These are phyloP conservation scores for Acer yangbiense DNA, from an alignment of 345 rosid species.

Conservation along the genomic window DNA sequence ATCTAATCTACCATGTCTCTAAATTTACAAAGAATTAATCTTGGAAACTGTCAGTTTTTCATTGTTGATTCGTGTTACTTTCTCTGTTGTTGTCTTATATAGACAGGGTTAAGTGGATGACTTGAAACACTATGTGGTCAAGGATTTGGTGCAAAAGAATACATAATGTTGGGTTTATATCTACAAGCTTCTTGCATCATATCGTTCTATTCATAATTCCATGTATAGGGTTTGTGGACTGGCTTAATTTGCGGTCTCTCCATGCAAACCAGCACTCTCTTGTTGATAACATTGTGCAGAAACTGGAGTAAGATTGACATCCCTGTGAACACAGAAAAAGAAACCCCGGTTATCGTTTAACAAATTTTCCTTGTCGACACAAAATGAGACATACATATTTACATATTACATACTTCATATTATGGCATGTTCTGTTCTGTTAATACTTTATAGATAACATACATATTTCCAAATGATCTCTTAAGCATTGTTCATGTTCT, in stretches of 20 bases:
- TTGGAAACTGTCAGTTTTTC: too few species aligned
- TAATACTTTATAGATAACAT: too few species aligned
- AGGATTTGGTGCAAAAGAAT: too few species aligned
- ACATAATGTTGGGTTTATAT: too few species aligned
- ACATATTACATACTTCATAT: background rate
- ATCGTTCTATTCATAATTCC: background rate
- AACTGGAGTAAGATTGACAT: conserved; percentile 50
- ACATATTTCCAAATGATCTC: background rate
- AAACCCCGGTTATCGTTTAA: conserved; percentile 2
- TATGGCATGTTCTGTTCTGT: too few species aligned
- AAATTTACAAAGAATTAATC: too few species aligned
- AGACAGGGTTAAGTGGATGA: too few species aligned
- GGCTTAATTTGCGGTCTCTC: conserved; percentile 72
- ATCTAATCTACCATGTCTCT: too few species aligned
- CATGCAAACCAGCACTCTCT: conserved; percentile 46
- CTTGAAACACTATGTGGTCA: too few species aligned
- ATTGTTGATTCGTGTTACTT: too few species aligned
- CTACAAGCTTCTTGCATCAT: too few species aligned
- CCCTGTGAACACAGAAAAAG: background rate
- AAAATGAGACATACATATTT: background rate
- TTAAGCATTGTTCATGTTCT: background rate
- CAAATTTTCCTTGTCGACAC: background rate
- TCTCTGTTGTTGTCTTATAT: too few species aligned
- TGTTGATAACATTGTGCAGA: conserved; percentile 41
- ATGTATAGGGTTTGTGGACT: conserved; percentile 70